Evolutionary conservation across 768 basidiomycete genomes (phyloP), one percentile per base, ranked within the genome.

Genomic region (Tricholoma matsutake): DNA sequence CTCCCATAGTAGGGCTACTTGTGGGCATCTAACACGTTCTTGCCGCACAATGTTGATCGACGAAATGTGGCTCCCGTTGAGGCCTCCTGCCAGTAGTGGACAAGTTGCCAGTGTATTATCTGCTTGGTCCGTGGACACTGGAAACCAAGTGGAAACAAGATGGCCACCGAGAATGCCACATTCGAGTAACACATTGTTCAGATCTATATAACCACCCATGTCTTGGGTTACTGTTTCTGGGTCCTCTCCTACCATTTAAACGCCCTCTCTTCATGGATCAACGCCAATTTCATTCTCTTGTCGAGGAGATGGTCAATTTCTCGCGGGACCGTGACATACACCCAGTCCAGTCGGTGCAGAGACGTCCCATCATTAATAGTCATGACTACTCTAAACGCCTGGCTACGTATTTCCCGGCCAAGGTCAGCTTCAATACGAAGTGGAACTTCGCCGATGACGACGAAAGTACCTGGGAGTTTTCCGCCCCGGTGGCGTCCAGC

Each of bases 381-480:
- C 58, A 67, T n/a, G 56, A 65, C 53, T 37, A 55, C 9, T 47
- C 67, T 41, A 78, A 75, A 61, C 75, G 78, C 32, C 68, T 76
- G 55, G 76, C 68, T 1, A 70, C 71, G 43, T 78, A 78, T 60
- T 73, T 76, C 43, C 71, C 73, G 22, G 68, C 69, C 6, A 62
- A 64, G 32, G 67, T 63, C 11, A 69, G 65, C 59, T 62, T 69
- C 55, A 58, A 68, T n/a, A 55, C 58, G 25, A 61, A 67, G 18
- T 65, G 63, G 65, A 66, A 64, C 16, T 29, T 61, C 51, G 76
- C 75, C 43, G 75, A 76, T 49, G 71, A 71, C 39, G 71, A 70
- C 47, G 62, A 63, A 39, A 77, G 77, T 59, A 72, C 71, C 45
- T 78, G 77, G 77, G 75, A 76, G 58, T 77, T 72, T 53, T 69